Percentiles rank a stretch among this genome's conserved stretches.
These are phyloP conservation scores for Podospora bellae-mahoneyi DNA, from an alignment of 495 filamentous ascomycete species.

Conservation along the genomic window DNA sequence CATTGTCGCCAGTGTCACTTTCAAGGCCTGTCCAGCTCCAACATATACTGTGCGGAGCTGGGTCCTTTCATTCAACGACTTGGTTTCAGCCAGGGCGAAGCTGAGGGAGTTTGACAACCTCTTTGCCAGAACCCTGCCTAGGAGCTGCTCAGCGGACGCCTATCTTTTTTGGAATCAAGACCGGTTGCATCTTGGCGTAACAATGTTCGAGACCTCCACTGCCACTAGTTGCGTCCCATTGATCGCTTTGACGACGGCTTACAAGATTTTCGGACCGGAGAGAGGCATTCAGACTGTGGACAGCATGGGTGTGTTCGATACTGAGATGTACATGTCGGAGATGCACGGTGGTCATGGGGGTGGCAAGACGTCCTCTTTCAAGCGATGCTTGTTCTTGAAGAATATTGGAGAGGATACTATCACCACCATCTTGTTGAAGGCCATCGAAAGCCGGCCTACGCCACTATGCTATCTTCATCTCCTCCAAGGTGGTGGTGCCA, in stretches of 20 bases:
- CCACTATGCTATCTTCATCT: conserved; percentile 62
- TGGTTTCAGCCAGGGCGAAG: conserved; percentile 34
- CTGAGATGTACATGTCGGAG: conserved; percentile 59
- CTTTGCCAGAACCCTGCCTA: conserved; percentile 41
- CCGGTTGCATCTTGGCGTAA: conserved; percentile 53
- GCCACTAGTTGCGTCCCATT: conserved; percentile 18
- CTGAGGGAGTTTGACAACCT: conserved; percentile 46
- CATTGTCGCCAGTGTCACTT: conserved; percentile 57
- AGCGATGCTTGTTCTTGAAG: conserved; percentile 62
- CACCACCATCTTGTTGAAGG: conserved; percentile 40
- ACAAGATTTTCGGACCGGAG: conserved; percentile 37
- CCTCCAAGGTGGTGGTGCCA: conserved; percentile 56
- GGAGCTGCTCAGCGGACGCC: conserved; percentile 52
- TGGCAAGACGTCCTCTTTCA: conserved; percentile 61
- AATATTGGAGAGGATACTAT: conserved; percentile 43
- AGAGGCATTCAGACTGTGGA: conserved; percentile 42
- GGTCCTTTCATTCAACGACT: conserved; percentile 45
- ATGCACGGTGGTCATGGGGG: conserved; percentile 59
- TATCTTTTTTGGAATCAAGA: conserved; percentile 55
- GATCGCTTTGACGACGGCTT: neutral
- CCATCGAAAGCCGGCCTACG: conserved; percentile 51
- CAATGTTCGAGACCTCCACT: conserved; percentile 47
- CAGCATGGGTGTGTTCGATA: conserved; percentile 52
- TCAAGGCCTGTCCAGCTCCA: conserved; percentile 48
- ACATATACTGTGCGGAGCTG: conserved; percentile 49